Percentiles rank a stretch among this genome's conserved stretches.
phyloP scores from a whole-genome alignment of 352 stramenopile genomes.

The Phytophthora pistaciae region DNA sequence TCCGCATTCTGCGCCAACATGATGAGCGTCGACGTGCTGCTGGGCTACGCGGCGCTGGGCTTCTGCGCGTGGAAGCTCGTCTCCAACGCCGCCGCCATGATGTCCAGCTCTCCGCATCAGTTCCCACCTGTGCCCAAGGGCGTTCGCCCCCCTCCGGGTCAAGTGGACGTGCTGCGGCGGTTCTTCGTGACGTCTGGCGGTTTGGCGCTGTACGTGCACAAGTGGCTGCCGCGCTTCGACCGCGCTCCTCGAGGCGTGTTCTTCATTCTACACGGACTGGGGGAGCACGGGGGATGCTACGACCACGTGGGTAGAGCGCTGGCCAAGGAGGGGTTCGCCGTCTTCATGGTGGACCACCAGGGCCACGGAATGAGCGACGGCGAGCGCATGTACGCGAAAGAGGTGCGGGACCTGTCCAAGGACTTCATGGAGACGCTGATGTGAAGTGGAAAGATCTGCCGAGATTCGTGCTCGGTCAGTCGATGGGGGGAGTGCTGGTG shows the following conservation, averaged over 20 bases:
- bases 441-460: constrained; percentile 52
- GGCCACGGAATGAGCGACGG: constrained; percentile 69
- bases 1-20: not conserved
- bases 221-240: constrained; percentile 49
- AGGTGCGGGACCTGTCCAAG: constrained; percentile 52
- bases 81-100: constrained; percentile 3
- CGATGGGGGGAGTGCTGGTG: constrained; percentile 59
- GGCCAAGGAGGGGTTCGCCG: constrained; percentile 47
- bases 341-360: constrained; percentile 71
- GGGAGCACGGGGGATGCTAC: constrained; percentile 61
- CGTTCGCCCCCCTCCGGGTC: not conserved
- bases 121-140: constrained; percentile 24
- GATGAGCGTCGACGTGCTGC: constrained; percentile 10
- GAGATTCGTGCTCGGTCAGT: constrained; percentile 66
- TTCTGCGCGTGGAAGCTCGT: constrained; percentile 21
- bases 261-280: constrained; percentile 68
- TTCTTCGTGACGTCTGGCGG: constrained; percentile 51
- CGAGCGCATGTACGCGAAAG: constrained; percentile 59
- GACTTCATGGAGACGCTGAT: constrained; percentile 54
- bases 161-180: constrained; percentile 28
- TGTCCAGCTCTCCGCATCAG: constrained; percentile 20
- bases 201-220: constrained; percentile 54
- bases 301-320: constrained; percentile 56
- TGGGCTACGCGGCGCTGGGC: constrained; percentile 1
- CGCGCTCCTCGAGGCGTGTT: constrained; percentile 40